Conservation (phyloP, 352 stramenopile species). For the Phytophthora citricola region DNA sequence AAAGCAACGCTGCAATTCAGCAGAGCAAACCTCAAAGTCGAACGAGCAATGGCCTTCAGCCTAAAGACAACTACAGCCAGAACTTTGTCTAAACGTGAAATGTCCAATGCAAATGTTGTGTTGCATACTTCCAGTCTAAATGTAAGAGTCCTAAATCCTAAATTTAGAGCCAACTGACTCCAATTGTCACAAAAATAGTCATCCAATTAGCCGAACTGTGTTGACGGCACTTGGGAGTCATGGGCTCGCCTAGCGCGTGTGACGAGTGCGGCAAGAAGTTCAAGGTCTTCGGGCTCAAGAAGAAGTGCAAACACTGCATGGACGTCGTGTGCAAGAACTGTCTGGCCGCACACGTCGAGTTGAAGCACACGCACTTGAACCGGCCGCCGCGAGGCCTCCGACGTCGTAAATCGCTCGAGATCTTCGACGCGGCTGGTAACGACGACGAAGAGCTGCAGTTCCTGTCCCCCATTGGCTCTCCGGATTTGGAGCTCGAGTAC, state of each 20-base stretch:
- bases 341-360: constrained; percentile 49
- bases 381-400: constrained; percentile 4
- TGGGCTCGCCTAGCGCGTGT: constrained; percentile 54
- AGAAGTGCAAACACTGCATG: constrained; percentile 76
- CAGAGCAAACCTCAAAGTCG: too few species aligned
- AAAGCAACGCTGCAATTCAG: too few species aligned
- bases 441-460: constrained; percentile 60
- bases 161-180: too few species aligned
- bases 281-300: constrained; percentile 74
- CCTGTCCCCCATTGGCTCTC: constrained; percentile 43
- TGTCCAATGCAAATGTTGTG: too few species aligned
- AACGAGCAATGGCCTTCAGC: too few species aligned
- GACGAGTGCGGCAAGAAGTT: constrained; percentile 81
- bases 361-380: constrained; percentile 51
- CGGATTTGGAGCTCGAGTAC: constrained; percentile 30
- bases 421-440: constrained; percentile 23
- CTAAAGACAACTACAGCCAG: too few species aligned
- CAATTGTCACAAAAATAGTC: too few species aligned
- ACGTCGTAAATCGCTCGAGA: constrained; percentile 31
- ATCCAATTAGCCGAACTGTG: too few species aligned
- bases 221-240: constrained; percentile 11
- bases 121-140: too few species aligned
- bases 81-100: too few species aligned
- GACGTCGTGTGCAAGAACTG: constrained; percentile 68
- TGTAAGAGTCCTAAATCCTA: too few species aligned